Evolutionary conservation across 257 asterid species (phyloP).

Genomic region (Solanum verrucosum): DNA sequence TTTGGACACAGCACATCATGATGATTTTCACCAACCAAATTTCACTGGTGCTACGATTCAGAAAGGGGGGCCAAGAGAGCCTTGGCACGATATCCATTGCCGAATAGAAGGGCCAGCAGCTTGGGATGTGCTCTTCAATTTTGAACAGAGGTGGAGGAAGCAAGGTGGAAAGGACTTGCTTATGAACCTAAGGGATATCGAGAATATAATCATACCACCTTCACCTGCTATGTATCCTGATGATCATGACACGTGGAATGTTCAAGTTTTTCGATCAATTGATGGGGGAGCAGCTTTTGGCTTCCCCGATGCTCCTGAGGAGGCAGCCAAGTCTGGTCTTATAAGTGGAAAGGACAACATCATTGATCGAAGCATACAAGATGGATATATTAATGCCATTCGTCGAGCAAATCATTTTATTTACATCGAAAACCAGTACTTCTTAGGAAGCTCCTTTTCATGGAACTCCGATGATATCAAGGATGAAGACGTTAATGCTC

Average conservation of each 20-base stretch:
- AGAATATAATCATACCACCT: background rate
- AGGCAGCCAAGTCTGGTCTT: background rate
- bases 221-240: constrained; percentile 1
- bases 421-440: constrained; percentile 7
- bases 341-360: constrained; percentile 2
- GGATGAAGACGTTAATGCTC: background rate
- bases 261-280: constrained; percentile 4
- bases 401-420: constrained; percentile 10
- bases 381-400: constrained; percentile 5
- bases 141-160: constrained; percentile 1
- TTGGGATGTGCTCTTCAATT: background rate
- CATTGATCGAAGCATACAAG: constrained; percentile 8
- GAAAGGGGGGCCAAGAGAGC: constrained; percentile 11
- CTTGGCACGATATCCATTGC: constrained; percentile 10
- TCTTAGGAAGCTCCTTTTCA: constrained; percentile 5
- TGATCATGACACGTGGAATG: constrained; percentile 5
- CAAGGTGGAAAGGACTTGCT: constrained; percentile 3
- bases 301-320: background rate
- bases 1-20: constrained; percentile 2
- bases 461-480: background rate
- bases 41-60: constrained; percentile 2
- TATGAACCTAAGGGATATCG: background rate
- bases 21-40: constrained; percentile 5
- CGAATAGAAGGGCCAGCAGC: constrained; percentile 5
- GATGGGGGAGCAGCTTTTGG: constrained; percentile 10